Conservation (phyloP, 2,329 filamentous ascomycete genomes). For the Podosphaera fusca region DNA sequence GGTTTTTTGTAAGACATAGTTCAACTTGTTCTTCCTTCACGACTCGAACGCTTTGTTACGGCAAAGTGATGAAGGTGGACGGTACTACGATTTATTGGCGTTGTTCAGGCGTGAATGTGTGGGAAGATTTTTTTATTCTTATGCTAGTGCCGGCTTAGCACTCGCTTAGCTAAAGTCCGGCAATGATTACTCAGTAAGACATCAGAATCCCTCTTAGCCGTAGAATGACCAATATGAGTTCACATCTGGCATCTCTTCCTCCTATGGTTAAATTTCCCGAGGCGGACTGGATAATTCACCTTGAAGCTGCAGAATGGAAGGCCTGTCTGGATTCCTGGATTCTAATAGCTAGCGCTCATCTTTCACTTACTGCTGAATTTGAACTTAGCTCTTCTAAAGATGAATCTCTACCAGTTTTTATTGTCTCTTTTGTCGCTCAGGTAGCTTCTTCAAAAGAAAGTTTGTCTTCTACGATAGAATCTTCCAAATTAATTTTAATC, state of each 20-base stretch:
- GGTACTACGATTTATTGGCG: too few relatives aligned
- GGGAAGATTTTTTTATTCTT: not conserved
- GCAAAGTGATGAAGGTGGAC: constrained; percentile 42
- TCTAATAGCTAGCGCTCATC: constrained; percentile 38
- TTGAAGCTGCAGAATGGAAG: constrained; percentile 53
- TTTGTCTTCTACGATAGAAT: not conserved
- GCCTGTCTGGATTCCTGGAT: constrained; percentile 57
- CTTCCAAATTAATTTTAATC: constrained; percentile 24
- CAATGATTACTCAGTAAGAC: too few relatives aligned
- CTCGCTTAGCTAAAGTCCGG: constrained; percentile 6
- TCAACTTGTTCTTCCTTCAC: constrained; percentile 32
- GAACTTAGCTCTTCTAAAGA: constrained; percentile 26
- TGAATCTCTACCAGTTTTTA: constrained; percentile 35
- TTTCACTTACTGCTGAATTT: constrained; percentile 40
- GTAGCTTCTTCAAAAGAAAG: constrained; percentile 18
- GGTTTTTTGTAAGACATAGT: constrained; percentile 88
- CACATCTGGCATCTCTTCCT: constrained; percentile 28
- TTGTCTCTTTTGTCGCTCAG: constrained; percentile 42
- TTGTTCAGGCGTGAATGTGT: too few relatives aligned
- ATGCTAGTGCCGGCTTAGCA: not conserved
- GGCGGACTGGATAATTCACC: constrained; percentile 37
- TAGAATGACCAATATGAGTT: not conserved
- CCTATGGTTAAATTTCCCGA: constrained; percentile 59
- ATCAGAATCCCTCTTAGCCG: too few relatives aligned
- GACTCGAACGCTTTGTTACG: constrained; percentile 59